These are phyloP conservation scores for Diaporthe ilicicola DNA, from an alignment of 2,329 filamentous ascomycete species.

Conservation along the genomic window DNA sequence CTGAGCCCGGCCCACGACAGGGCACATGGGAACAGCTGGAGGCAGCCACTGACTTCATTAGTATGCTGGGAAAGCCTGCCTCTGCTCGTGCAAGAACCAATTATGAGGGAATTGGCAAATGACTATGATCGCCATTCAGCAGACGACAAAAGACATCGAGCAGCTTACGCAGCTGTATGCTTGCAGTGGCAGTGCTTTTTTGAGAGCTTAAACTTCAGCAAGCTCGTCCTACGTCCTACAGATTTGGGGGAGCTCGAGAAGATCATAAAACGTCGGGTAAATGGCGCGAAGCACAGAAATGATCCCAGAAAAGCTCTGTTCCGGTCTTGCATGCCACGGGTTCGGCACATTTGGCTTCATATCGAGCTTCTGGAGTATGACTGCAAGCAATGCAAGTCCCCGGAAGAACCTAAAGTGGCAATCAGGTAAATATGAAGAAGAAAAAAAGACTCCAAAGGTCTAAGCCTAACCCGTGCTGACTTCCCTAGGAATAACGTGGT, in stretches of 20 bases:
- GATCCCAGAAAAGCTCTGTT: too few species aligned
- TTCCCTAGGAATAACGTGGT: not conserved
- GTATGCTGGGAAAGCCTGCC: constrained; percentile 33
- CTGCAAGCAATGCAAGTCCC: not conserved
- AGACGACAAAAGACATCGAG: not conserved
- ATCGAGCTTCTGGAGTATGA: constrained; percentile 8
- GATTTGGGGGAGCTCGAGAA: not conserved
- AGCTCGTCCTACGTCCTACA: not conserved
- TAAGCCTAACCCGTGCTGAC: too few species aligned
- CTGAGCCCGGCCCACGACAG: too few species aligned
- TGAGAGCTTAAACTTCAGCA: constrained; percentile 2
- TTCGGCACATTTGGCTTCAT: constrained; percentile 13
- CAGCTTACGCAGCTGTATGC: constrained; percentile 9
- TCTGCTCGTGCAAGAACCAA: not conserved
- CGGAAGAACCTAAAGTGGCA: not conserved
- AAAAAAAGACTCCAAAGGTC: too few species aligned
- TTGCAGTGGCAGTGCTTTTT: constrained; percentile 15
- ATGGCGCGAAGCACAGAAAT: too few species aligned
- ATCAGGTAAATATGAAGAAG: not conserved
- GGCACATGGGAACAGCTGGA: too few species aligned
- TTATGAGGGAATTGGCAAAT: not conserved
- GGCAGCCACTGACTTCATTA: not conserved
- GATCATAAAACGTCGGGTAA: not conserved
- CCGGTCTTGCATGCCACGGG: not conserved
- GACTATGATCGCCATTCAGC: not conserved